Base-by-base conservation (phyloP, 441 rosid genomes). In the Erodium moschatum region DNA sequence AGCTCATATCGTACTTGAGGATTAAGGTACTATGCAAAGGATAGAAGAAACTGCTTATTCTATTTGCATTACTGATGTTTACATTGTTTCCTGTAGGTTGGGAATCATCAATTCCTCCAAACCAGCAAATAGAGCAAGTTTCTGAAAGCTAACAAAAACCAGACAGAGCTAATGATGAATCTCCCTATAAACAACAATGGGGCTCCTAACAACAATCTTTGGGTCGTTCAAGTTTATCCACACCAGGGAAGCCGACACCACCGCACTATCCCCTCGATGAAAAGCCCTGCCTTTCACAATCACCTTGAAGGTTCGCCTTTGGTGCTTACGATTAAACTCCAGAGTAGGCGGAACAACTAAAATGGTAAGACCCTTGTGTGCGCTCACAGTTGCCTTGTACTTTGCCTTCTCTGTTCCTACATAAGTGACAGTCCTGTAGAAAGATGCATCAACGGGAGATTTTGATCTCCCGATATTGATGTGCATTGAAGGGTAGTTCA, bases 401-500 rank as follows among this genome's bases (percentile, higher is more conserved):
- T 18, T 62, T n/a, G 87, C 78, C 10, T 68, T 71, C 15, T 71
- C 77, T 1, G 40, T 27, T 27, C 81, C 87, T 0, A 83, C 90
- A 46, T 77, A 48, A 35, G 81, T 86, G 52, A 82, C 89, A 2
- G 79, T 85, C 58, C 93, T 75, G 79, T 77, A 64, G 67, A 85
- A 87, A 44, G 71, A 16, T 0, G 82, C 89, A 1, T 75, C 73
- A 10, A 86, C 77, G 29, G 54, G 66, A 5, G 76, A 58, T 0
- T 69, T 70, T 2, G 67, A 29, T 0, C 33, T 19, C 11, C 50
- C 73, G 35, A 85, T 64, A 19, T 80, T 84, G 35, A 70, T 71
- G 58, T 85, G 87, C 86, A 88, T 84, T 3, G 89, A 69, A 31
- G 93, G 93, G 62, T 86, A 86, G 68, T 88, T 88, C 19, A 88